Percentiles rank a stretch among this genome's conserved stretches.
Conservation (phyloP, 805 yeast genomes). For the Tetrapisispora nanseiensis region DNA sequence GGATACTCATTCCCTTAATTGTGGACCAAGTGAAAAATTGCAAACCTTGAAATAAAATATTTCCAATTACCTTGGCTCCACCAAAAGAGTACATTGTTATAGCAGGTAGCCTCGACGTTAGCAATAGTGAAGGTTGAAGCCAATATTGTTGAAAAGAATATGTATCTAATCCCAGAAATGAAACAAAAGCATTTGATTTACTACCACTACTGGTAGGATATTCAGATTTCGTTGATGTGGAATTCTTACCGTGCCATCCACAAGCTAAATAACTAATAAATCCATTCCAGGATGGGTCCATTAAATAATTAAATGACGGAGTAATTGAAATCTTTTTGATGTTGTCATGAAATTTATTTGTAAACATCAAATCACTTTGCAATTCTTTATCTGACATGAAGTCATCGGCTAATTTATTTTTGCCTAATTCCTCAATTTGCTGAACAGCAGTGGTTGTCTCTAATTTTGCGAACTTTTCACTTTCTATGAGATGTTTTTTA, state of each 20-base stretch:
- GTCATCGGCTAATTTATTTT: conserved; percentile 52
- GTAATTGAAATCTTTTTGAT: conserved; percentile 49
- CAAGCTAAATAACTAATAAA: conserved; percentile 33
- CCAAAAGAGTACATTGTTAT: conserved; percentile 29
- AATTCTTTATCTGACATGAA: conserved; percentile 50
- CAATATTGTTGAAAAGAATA: conserved; percentile 22
- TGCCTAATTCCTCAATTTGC: conserved; percentile 53
- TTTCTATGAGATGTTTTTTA: conserved; percentile 47
- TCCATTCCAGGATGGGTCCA: conserved; percentile 66
- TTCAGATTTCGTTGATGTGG: background rate
- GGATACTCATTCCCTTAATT: conserved; percentile 42
- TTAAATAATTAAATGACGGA: conserved; percentile 60
- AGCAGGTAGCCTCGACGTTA: conserved; percentile 29
- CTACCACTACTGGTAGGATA: conserved; percentile 3
- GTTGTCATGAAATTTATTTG: conserved; percentile 55
- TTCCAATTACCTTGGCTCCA: conserved; percentile 33
- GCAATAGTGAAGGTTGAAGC: conserved; percentile 26
- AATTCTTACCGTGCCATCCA: conserved; percentile 22
- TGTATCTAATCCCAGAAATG: conserved; percentile 14
- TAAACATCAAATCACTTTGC: conserved; percentile 72
- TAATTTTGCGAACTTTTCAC: conserved; percentile 62
- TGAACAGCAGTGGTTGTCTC: conserved; percentile 53
- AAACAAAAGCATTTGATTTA: conserved; percentile 1
- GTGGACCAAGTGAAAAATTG: conserved; percentile 29
- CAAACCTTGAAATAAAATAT: conserved; percentile 32